These are phyloP conservation scores for Ophiocordyceps camponoti-floridani DNA, from an alignment of 2,329 filamentous ascomycete species.

Conservation along the genomic window DNA sequence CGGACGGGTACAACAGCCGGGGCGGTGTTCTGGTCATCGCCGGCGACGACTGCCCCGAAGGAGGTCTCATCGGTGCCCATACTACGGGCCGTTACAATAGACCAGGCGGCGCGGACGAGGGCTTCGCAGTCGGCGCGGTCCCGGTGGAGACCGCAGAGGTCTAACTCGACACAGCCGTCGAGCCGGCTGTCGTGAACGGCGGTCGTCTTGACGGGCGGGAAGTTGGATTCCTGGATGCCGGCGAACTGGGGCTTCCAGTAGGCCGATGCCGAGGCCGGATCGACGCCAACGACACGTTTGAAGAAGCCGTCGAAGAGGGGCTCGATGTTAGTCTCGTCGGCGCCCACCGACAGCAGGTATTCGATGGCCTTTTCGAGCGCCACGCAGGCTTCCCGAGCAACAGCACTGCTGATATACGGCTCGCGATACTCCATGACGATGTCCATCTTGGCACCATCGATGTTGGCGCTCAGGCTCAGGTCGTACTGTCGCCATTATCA, in stretches of 20 bases:
- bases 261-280: neutral
- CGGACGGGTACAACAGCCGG: slow-evolving; percentile 4
- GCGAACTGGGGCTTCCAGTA: slow-evolving; percentile 3
- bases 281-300: slow-evolving; percentile 1
- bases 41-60: slow-evolving; percentile 5
- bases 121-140: neutral
- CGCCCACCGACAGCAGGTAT: neutral
- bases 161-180: neutral
- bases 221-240: slow-evolving; percentile 1
- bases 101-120: slow-evolving; percentile 7
- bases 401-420: slow-evolving; percentile 1
- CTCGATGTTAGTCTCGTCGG: neutral
- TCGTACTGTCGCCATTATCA: slow-evolving; percentile 1
- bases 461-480: slow-evolving; percentile 1
- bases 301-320: slow-evolving; percentile 2
- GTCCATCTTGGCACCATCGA: slow-evolving; percentile 1
- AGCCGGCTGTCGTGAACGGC: neutral
- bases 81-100: slow-evolving; percentile 16
- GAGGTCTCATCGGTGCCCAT: slow-evolving; percentile 14
- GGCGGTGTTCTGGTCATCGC: slow-evolving; percentile 3
- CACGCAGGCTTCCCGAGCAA: slow-evolving; percentile 1
- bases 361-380: slow-evolving; percentile 1
- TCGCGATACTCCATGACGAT: slow-evolving; percentile 2
- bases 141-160: neutral
- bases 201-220: neutral